These are phyloP conservation scores for Gomphus bonarii DNA, from an alignment of 1,284 basidiomycete genomes.

Conservation along the genomic window DNA sequence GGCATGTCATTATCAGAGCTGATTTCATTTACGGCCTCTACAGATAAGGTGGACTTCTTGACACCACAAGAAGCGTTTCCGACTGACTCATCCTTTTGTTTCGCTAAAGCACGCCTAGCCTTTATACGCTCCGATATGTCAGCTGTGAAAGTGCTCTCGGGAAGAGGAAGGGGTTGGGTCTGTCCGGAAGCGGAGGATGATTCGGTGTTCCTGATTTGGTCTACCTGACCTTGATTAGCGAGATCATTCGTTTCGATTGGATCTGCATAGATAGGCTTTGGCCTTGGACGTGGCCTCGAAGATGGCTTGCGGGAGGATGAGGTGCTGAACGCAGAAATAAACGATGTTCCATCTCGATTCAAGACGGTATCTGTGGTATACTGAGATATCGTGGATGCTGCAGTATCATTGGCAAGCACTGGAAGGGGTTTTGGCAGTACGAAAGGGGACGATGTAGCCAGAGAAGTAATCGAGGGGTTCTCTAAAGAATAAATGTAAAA, in stretches of 20 bases:
- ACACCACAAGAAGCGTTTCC: neutral
- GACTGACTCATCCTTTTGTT: neutral
- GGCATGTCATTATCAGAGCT: neutral
- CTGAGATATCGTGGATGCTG: slow-evolving; percentile 6
- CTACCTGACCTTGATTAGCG: neutral
- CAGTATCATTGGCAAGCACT: neutral
- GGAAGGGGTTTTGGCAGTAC: neutral
- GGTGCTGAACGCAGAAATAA: neutral
- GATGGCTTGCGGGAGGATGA: neutral
- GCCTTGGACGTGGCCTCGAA: slow-evolving; percentile 1
- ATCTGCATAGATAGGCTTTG: neutral
- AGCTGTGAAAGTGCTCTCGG: neutral
- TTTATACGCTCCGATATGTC: slow-evolving; percentile 8
- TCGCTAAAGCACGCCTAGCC: neutral
- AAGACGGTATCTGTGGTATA: neutral
- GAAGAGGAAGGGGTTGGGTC: neutral
- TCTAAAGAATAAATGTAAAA: neutral
- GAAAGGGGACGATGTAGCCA: neutral
- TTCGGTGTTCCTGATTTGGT: neutral
- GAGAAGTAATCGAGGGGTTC: neutral
- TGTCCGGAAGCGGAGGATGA: neutral
- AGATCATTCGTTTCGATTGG: neutral
- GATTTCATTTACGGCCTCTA: neutral
- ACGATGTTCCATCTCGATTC: neutral
- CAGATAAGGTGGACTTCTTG: neutral